Evolutionary conservation across 805 yeast species (phyloP), one percentile per base, ranked within the genome.

Genomic region (Schwanniomyces vanrijiae): DNA sequence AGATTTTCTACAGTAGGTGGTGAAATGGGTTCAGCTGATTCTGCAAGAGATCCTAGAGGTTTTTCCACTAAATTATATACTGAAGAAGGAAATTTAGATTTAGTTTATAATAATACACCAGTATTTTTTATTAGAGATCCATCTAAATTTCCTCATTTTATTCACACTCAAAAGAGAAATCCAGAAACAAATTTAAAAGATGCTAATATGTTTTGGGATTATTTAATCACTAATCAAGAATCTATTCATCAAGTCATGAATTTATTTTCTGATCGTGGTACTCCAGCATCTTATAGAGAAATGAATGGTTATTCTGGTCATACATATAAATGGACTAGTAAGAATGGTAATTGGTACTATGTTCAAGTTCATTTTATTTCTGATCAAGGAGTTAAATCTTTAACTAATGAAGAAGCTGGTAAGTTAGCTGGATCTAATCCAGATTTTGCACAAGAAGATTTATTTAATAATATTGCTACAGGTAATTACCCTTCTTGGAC

Each of bases 51-150:
- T 58, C 88, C 88, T 38, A 76, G 88, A 60, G 89, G 89, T 3
- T 84, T 82, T 61, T 69, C 86, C 13, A 78, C 80, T 38, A 84
- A 84, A 66, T 69, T 83, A 52, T 80, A 80, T 69, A 83, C 88
- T 16, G 85, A 82, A 51, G 83, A 81, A 60, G 89, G 89, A 45
- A 80, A 77, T 64, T 66, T 81, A 57, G 89, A 83, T 69, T 83
- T 86, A 85, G 89, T 83, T 18, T 82, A 80, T 73, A 84, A 82
- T 70, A 84, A 84, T 69, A 84, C 88, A 18, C 89, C 89, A 11
- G 73, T 83, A 22, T 82, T 82, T 62, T 82, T 82, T 67, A 69
- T 83, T 49, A 73, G 87, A 52, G 84, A 82, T 64, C 86, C 86
- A 31, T 64, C 76, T 37, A 82, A 82, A 71, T 83, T 83, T 71